Percentiles rank a stretch among this genome's conserved stretches.
Conservation (phyloP, 495 filamentous ascomycete genomes). For the Tetracladium marchalianum region DNA sequence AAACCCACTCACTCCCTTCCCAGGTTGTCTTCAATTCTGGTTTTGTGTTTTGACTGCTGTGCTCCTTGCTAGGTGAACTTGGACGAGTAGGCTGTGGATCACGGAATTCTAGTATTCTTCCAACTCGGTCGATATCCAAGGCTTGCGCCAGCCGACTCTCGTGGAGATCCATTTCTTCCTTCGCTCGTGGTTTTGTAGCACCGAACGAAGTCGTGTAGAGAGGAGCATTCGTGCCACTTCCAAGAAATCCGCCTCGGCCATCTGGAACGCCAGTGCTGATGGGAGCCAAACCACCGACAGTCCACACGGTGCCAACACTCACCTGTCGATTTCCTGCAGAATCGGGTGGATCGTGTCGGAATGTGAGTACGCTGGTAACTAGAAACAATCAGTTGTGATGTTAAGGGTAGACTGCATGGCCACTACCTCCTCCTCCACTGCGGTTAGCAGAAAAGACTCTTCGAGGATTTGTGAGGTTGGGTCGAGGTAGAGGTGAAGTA, state of each 20-base stretch:
- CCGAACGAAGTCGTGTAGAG: conserved; percentile 64
- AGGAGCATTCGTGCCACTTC: conserved; percentile 64
- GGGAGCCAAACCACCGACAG: conserved; percentile 58
- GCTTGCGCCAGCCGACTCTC: conserved; percentile 73
- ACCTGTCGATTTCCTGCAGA: conserved; percentile 30
- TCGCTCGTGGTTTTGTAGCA: conserved; percentile 27
- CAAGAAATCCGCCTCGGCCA: conserved; percentile 51
- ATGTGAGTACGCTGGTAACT: conserved; percentile 20
- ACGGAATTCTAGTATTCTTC: conserved; percentile 43
- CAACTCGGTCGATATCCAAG: conserved; percentile 65
- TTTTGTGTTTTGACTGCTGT: conserved; percentile 20
- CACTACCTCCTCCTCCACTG: conserved; percentile 15
- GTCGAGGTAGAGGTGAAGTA: conserved; percentile 24
- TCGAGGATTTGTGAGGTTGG: conserved; percentile 2
- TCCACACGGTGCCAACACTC: conserved; percentile 70
- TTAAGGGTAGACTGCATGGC: not conserved
- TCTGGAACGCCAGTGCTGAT: conserved; percentile 43
- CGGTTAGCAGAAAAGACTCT: conserved; percentile 15
- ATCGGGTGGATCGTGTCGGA: conserved; percentile 13
- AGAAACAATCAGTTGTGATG: not conserved
- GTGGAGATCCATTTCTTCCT: conserved; percentile 56
- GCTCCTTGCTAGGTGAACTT: conserved; percentile 1
- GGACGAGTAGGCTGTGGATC: conserved; percentile 13
- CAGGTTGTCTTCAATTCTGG: conserved; percentile 33
- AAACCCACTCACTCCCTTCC: conserved; percentile 53